Conservation (phyloP, 805 yeast species). For the Kuraishia molischiana region DNA sequence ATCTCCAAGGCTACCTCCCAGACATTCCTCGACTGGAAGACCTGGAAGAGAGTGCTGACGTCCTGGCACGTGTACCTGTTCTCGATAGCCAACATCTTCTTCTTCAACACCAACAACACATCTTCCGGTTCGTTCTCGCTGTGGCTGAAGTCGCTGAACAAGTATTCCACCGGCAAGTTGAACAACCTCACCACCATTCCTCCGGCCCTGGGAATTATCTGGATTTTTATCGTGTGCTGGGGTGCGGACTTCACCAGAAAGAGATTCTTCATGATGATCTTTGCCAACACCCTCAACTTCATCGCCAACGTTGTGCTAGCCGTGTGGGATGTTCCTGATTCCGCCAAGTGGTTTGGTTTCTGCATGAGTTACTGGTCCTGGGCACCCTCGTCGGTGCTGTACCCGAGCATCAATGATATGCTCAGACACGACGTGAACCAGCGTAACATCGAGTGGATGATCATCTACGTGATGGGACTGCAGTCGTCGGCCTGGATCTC, state of each 20-base stretch:
- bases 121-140: slow-evolving; percentile 30
- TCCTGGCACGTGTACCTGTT: slow-evolving; percentile 31
- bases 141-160: slow-evolving; percentile 20
- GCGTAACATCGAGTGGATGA: slow-evolving; percentile 45
- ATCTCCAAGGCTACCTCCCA: slow-evolving; percentile 8
- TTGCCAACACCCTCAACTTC: slow-evolving; percentile 28
- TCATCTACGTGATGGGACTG: slow-evolving; percentile 40
- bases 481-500: slow-evolving; percentile 24
- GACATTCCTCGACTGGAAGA: slow-evolving; percentile 16
- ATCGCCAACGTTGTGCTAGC: slow-evolving; percentile 47
- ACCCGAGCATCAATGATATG: slow-evolving; percentile 50
- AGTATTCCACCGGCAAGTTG: slow-evolving; percentile 20
- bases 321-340: slow-evolving; percentile 44
- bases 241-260: slow-evolving; percentile 24
- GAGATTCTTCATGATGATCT: slow-evolving; percentile 3
- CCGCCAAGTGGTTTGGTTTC: slow-evolving; percentile 58
- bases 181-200: slow-evolving; percentile 35
- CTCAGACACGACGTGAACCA: slow-evolving; percentile 41
- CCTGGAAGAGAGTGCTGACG: slow-evolving; percentile 26
- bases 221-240: slow-evolving; percentile 27
- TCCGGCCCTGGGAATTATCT: slow-evolving; percentile 32
- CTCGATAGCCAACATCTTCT: slow-evolving; percentile 24
- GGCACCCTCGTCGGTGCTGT: slow-evolving; percentile 53
- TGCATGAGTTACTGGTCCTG: slow-evolving; percentile 50
- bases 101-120: slow-evolving; percentile 32